A percentile compares a stretch with the other conserved stretches of the same genome.
Conservation (phyloP, 371 early-diverging fungal species). For the Phascolomyces articulosus region DNA sequence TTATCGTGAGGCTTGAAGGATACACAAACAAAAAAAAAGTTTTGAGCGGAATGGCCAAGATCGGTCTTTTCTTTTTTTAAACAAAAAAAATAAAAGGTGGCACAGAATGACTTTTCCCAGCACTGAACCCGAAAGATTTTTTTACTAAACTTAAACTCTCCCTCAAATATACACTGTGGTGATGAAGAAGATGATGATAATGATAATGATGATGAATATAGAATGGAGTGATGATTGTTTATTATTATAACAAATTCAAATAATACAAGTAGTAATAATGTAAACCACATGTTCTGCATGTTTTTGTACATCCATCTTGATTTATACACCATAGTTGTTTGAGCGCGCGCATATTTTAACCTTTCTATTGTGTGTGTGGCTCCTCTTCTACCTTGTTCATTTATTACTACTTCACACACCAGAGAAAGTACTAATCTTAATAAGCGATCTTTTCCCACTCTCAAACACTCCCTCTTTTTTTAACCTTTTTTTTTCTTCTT, state of each 20-base stretch:
- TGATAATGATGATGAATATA: no score
- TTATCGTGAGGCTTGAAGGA: slow-evolving; percentile 11
- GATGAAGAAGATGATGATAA: no score
- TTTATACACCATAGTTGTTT: no score
- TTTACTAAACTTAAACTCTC: no score
- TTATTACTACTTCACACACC: no score
- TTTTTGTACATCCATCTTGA: slow-evolving; percentile 5
- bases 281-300: slow-evolving; percentile 18
- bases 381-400: no score
- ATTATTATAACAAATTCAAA: no score
- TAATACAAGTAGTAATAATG: no score
- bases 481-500: slow-evolving; percentile 1
- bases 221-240: no score
- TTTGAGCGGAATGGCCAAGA: slow-evolving; percentile 17
- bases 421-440: no score
- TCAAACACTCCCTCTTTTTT: neutral
- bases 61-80: slow-evolving; percentile 15
- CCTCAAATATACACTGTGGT: no score
- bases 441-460: slow-evolving; percentile 11
- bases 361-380: no score
- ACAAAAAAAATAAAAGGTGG: neutral
- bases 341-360: neutral
- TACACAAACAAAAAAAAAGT: neutral
- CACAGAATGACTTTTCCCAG: slow-evolving; percentile 10
- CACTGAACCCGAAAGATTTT: slow-evolving; percentile 20